These are phyloP conservation scores for Vicia sativa DNA, from an alignment of 306 rosid species.

Conservation along the genomic window DNA sequence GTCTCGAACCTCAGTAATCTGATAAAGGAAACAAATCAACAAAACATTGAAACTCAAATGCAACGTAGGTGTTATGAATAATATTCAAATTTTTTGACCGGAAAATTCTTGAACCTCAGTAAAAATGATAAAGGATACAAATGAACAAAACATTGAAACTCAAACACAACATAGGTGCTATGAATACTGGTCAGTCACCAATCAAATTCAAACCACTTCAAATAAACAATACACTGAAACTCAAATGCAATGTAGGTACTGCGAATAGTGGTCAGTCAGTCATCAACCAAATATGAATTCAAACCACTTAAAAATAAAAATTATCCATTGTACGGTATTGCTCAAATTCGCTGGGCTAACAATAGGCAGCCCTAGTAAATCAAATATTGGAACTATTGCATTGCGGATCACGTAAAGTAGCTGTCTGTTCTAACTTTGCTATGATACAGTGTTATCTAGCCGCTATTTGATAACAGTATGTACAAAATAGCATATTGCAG, in stretches of 20 bases:
- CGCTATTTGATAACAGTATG: background rate
- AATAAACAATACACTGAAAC: background rate
- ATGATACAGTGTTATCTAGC: background rate
- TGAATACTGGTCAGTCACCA: background rate
- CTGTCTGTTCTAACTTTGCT: background rate
- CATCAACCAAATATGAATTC: conserved; percentile 2
- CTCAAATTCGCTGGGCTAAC: conserved; percentile 11
- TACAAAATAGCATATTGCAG: background rate
- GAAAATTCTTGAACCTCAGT: no score
- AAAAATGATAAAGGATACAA: no score
- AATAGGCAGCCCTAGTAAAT: conserved; percentile 23
- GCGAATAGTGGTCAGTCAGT: background rate
- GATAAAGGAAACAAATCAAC: conserved; percentile 40
- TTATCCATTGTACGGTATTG: background rate
- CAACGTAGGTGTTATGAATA: no score
- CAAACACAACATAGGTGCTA: conserved; percentile 6
- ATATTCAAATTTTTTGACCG: no score
- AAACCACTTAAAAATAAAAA: conserved; percentile 25
- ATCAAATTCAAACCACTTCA: background rate
- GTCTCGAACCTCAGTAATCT: conserved; percentile 93
- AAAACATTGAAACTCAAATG: no score
- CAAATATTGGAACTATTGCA: conserved; percentile 13
- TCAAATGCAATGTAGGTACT: conserved; percentile 16
- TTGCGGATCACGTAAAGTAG: background rate
- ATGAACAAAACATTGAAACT: background rate